phyloP scores from a whole-genome alignment of 208 protist genomes.

The Blastocrithidia nonstop region DNA sequence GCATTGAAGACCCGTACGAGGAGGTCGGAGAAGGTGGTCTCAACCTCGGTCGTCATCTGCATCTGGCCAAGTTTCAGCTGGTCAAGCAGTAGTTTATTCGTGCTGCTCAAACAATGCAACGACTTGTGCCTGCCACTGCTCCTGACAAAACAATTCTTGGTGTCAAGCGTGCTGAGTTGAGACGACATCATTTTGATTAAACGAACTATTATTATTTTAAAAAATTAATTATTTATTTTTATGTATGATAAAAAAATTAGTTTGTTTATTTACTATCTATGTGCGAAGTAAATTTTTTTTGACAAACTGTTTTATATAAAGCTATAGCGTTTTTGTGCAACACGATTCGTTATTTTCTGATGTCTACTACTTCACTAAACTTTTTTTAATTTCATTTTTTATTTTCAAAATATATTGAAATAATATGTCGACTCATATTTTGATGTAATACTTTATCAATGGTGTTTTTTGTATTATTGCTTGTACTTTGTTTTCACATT shows the following conservation, averaged over 20 bases:
- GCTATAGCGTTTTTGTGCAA: too few relatives aligned
- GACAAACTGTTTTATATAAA: not conserved
- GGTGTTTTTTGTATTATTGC: too few relatives aligned
- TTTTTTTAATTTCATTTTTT: too few relatives aligned
- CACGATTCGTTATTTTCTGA: too few relatives aligned
- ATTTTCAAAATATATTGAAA: too few relatives aligned
- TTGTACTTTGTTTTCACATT: too few relatives aligned
- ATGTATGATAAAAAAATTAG: not conserved
- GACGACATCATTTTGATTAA: slow-evolving; percentile 9
- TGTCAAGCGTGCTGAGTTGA: slow-evolving; percentile 42
- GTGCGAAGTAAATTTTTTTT: not conserved
- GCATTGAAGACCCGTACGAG: slow-evolving; percentile 84
- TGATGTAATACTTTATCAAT: too few relatives aligned
- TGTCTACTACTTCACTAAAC: too few relatives aligned
- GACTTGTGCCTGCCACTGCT: slow-evolving; percentile 37
- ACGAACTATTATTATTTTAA: too few relatives aligned
- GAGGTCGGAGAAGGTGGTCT: slow-evolving; percentile 69
- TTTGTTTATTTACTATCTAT: not conserved
- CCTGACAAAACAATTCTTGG: slow-evolving; percentile 75
- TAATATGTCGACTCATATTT: not conserved
- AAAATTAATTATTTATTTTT: not conserved
- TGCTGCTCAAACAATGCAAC: slow-evolving; percentile 72
- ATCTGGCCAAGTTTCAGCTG: slow-evolving; percentile 75
- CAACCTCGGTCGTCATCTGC: slow-evolving; percentile 75
- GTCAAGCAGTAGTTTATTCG: slow-evolving; percentile 79